phyloP scores from a whole-genome alignment of 2,329 filamentous ascomycete species.

The Pseudocercospora eumusae region DNA sequence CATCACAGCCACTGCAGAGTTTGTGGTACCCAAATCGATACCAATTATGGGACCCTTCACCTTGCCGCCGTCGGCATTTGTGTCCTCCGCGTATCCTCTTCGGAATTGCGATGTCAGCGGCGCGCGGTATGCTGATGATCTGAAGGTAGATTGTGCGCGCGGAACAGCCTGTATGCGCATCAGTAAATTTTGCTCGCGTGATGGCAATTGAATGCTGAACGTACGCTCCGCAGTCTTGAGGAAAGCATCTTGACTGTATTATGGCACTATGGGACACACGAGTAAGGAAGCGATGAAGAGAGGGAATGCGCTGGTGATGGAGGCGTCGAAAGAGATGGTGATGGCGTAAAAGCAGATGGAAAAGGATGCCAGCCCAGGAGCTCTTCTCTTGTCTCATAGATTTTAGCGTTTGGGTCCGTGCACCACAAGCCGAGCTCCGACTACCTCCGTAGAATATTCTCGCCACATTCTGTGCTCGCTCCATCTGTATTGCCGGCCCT shows the following conservation, averaged over 20 bases:
- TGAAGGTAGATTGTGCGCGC: conserved; percentile 41
- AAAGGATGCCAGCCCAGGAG: neutral
- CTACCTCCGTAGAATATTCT: conserved; percentile 6
- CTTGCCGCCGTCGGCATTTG: conserved; percentile 65
- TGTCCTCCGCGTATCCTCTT: conserved; percentile 62
- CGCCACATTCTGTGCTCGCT: neutral
- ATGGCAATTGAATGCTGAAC: conserved; percentile 29
- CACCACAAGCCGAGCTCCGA: neutral
- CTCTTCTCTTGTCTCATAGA: conserved; percentile 6
- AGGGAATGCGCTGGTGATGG: neutral
- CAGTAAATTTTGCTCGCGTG: conserved; percentile 35
- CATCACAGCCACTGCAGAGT: conserved; percentile 96
- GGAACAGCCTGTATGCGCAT: conserved; percentile 35
- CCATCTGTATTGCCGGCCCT: too few relatives aligned
- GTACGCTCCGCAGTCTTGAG: conserved; percentile 41
- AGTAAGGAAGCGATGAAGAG: conserved; percentile 11
- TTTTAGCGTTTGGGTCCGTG: neutral
- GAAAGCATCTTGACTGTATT: conserved; percentile 39
- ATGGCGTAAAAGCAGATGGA: conserved; percentile 2
- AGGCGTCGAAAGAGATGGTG: neutral
- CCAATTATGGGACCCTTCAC: conserved; percentile 95
- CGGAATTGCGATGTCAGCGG: conserved; percentile 73
- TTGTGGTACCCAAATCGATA: conserved; percentile 97
- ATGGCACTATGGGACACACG: conserved; percentile 30
- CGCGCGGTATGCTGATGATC: conserved; percentile 55